A percentile compares a stretch with the other conserved stretches of the same genome.
phyloP scores from a whole-genome alignment of 768 basidiomycete species.

The Amanita thiersii region DNA sequence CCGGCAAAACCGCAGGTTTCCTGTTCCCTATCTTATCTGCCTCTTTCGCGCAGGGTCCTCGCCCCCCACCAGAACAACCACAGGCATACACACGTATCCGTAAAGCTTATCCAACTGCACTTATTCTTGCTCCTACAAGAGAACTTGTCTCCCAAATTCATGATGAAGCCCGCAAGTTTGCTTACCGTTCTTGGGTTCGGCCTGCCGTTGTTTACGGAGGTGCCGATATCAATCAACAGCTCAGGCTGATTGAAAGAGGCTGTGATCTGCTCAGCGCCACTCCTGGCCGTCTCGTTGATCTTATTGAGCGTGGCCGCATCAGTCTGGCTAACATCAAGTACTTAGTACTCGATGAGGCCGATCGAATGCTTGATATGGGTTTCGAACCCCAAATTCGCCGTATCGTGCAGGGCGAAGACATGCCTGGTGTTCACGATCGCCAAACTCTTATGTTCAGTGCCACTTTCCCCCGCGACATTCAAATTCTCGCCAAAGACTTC shows the following conservation, averaged over 20 bases:
- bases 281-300: constrained; percentile 94
- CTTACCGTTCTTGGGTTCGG: constrained; percentile 98
- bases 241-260: constrained; percentile 90
- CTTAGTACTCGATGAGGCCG: constrained; percentile 97
- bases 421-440: constrained; percentile 87
- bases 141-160: constrained; percentile 99
- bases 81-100: constrained; percentile 56
- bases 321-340: constrained; percentile 95
- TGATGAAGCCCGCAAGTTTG: constrained; percentile 97
- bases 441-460: constrained; percentile 99
- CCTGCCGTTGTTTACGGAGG: constrained; percentile 99
- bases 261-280: constrained; percentile 97
- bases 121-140: constrained; percentile 96
- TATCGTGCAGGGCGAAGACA: constrained; percentile 97
- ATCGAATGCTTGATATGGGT: constrained; percentile 99
- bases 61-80: constrained; percentile 51
- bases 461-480: constrained; percentile 98
- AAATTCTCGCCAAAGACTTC: constrained; percentile 93
- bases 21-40: constrained; percentile 98
- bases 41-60: constrained; percentile 79
- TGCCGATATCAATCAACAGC: constrained; percentile 94
- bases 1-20: constrained; percentile 98
- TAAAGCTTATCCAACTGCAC: constrained; percentile 95
- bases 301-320: constrained; percentile 97
- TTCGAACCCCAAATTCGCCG: constrained; percentile 99